phyloP scores from a whole-genome alignment of 2,329 filamentous ascomycete species.

The Fusarium liriodendri region DNA sequence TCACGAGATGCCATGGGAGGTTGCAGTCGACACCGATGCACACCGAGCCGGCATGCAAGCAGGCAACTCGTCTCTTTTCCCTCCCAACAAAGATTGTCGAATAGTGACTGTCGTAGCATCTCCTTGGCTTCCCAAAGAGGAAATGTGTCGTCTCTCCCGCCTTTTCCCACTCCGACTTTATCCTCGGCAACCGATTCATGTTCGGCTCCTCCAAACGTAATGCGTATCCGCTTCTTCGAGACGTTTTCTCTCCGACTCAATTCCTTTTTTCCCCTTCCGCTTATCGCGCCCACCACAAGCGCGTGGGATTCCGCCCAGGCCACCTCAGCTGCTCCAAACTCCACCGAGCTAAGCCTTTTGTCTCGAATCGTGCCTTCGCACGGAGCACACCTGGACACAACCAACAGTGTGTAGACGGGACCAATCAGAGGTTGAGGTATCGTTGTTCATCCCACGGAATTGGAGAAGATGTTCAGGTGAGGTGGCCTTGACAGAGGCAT shows the following conservation, averaged over 20 bases:
- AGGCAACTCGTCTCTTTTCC: background rate
- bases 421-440: slow-evolving; percentile 9
- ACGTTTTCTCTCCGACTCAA: background rate
- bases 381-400: slow-evolving; percentile 3
- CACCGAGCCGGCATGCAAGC: background rate
- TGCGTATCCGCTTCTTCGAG: slow-evolving; percentile 10
- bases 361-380: slow-evolving; percentile 9
- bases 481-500: slow-evolving; percentile 5
- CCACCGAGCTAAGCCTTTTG: slow-evolving; percentile 29
- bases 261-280: slow-evolving; percentile 8
- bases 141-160: background rate
- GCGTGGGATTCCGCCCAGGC: slow-evolving; percentile 11
- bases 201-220: slow-evolving; percentile 23
- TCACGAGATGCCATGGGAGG: background rate
- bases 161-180: background rate
- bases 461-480: slow-evolving; percentile 7
- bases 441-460: slow-evolving; percentile 4
- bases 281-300: slow-evolving; percentile 10
- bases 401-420: background rate
- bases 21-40: slow-evolving; percentile 1
- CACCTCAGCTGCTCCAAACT: slow-evolving; percentile 5
- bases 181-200: slow-evolving; percentile 17
- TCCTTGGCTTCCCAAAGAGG: slow-evolving; percentile 3
- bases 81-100: slow-evolving; percentile 1
- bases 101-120: background rate